Base-by-base conservation (phyloP, 139 green algal species). In the Pseudopediastrum boryanum region DNA sequence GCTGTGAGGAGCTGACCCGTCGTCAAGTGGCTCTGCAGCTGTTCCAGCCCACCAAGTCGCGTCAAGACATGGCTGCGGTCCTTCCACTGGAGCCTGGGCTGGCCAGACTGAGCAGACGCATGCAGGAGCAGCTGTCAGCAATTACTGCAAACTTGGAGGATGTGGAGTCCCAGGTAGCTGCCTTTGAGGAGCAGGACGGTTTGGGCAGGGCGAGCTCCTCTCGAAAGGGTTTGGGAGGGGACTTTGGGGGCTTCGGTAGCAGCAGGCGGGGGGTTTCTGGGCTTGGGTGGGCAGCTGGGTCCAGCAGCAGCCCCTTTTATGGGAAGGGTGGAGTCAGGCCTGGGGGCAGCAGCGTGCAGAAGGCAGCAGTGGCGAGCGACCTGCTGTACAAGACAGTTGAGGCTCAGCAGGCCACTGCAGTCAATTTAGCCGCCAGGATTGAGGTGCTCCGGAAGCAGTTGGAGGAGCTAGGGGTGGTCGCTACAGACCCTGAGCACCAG, bases 71-170 rank as follows among this genome's bases (percentile, higher is more conserved):
- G 33, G 23, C 52, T 48, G 63, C 63, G 52, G 25, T 56, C 48
- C 66, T 81, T 63, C 75, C 75, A 1, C 63, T 81, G 27, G 75
- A 75, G 39, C 75, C 75, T 21, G 48, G 63, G 23, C 46, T 81
- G 5, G 75, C 75, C 33, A 21, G 25, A 10, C 63, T 81, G 23
- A 9, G 27, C 10, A 48, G 59, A 36, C 59, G 41, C 63, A 75
- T 81, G n/a, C 63, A 68, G 36, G 63, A 67, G 33, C 58, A 38
- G 2, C 48, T 81, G 21, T 35, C 19, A 21, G 75, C 63, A 27
- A 56, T 81, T 19, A 48, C 27, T 29, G 38, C 13, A 35, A 81
- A 81, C 46, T 43, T 75, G 27, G 75, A 81, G 33, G 75, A 81
- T 16, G 25, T 81, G 16, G 75, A 81, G 75, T 42, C 58, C 36